A percentile compares a stretch with the other conserved stretches of the same genome.
phyloP scores from a whole-genome alignment of 108 stramenopile genomes.

The Cyclotella cryptica region DNA sequence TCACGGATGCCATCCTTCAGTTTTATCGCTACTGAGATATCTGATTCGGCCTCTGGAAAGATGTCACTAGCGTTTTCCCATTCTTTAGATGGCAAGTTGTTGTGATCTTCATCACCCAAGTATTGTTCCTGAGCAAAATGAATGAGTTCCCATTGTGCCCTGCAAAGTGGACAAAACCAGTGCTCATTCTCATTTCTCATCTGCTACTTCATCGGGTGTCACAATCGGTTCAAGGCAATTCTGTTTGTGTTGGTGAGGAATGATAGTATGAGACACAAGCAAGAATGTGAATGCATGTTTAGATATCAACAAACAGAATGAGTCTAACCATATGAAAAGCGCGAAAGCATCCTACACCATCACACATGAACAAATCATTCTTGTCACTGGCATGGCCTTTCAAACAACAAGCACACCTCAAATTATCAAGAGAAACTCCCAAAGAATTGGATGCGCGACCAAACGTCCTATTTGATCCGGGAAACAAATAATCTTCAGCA shows the following conservation, averaged over 20 bases:
- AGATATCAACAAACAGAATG: too few species aligned
- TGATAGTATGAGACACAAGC: too few species aligned
- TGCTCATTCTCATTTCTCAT: constrained; percentile 66
- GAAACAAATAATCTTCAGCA: constrained; percentile 30
- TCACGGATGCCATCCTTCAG: constrained; percentile 60
- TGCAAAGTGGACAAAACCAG: constrained; percentile 89
- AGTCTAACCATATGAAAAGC: constrained; percentile 89
- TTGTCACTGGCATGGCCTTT: constrained; percentile 54
- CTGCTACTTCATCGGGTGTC: constrained; percentile 54
- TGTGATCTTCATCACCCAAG: constrained; percentile 52
- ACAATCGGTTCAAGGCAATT: constrained; percentile 73
- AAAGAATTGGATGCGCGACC: constrained; percentile 15
- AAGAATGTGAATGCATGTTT: too few species aligned
- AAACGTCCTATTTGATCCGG: constrained; percentile 30
- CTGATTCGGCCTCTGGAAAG: constrained; percentile 76
- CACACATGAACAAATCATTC: constrained; percentile 68
- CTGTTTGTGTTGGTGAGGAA: too few species aligned
- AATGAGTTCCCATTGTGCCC: constrained; percentile 49
- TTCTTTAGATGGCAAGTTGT: constrained; percentile 18
- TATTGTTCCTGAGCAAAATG: constrained; percentile 65
- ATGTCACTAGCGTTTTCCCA: constrained; percentile 78
- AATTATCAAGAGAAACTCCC: constrained; percentile 74
- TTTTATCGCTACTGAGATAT: constrained; percentile 59
- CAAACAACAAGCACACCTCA: too few species aligned
- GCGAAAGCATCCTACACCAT: constrained; percentile 71